phyloP scores from a whole-genome alignment of 768 basidiomycete species.

The Rickenella mellea region DNA sequence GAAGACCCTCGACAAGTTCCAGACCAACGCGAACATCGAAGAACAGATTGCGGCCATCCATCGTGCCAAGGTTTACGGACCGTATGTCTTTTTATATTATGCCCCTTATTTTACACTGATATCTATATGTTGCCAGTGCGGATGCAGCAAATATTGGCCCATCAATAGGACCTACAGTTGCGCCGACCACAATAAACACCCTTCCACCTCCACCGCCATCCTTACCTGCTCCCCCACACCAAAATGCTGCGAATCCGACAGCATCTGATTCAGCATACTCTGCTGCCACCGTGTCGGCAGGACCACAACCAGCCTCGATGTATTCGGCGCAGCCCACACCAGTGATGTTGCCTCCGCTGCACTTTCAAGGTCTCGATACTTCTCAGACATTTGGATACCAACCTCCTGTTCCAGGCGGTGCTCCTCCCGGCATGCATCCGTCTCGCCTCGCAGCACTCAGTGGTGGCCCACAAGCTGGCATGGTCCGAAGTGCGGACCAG shows the following conservation, averaged over 20 bases:
- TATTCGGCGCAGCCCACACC: constrained; percentile 48
- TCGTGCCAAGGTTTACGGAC: constrained; percentile 82
- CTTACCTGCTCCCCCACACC: constrained; percentile 55
- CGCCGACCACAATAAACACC: constrained; percentile 48
- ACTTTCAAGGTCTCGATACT: constrained; percentile 73
- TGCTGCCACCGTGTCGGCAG: constrained; percentile 84
- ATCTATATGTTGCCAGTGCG: constrained; percentile 23
- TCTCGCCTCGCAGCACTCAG: constrained; percentile 54
- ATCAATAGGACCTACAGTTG: constrained; percentile 77
- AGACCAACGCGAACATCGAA: constrained; percentile 88
- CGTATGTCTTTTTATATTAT: constrained; percentile 38
- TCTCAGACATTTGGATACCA: constrained; percentile 75
- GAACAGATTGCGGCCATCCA: constrained; percentile 98
- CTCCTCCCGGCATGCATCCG: constrained; percentile 55
- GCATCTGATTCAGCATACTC: constrained; percentile 48
- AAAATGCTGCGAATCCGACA: constrained; percentile 22
- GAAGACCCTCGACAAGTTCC: constrained; percentile 87
- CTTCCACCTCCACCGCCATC: constrained; percentile 65
- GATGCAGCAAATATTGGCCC: constrained; percentile 78
- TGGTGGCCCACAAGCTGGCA: constrained; percentile 49
- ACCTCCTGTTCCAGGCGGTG: constrained; percentile 29
- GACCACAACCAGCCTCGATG: constrained; percentile 80
- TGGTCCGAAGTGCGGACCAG: constrained; percentile 72
- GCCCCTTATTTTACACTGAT: constrained; percentile 2
- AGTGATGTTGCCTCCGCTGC: constrained; percentile 77